These are phyloP conservation scores for Fusarium abutilonis DNA, from an alignment of 2,329 filamentous ascomycete species.

Conservation along the genomic window DNA sequence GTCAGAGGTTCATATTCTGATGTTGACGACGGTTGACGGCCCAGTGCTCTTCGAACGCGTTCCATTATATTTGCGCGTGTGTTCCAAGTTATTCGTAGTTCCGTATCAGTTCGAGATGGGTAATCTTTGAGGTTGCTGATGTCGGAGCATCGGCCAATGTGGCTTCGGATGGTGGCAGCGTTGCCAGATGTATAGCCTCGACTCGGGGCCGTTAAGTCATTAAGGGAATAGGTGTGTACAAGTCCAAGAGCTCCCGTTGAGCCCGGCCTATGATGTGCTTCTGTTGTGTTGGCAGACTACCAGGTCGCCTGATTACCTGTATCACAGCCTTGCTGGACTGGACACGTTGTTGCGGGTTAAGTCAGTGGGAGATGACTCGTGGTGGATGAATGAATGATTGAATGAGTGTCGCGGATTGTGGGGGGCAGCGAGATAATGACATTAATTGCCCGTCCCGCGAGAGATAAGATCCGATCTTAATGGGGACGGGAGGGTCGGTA, in stretches of 20 bases:
- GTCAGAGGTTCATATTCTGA: slow-evolving; percentile 51
- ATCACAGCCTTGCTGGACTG: slow-evolving; percentile 8
- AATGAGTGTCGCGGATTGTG: slow-evolving; percentile 14
- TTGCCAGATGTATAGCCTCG: slow-evolving; percentile 20
- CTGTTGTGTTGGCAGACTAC: background rate
- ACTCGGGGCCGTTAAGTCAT: slow-evolving; percentile 19
- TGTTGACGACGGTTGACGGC: slow-evolving; percentile 34
- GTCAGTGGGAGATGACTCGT: slow-evolving; percentile 9
- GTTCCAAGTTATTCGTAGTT: background rate
- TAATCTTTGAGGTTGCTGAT: background rate
- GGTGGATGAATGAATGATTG: slow-evolving; percentile 4
- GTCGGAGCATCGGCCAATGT: background rate
- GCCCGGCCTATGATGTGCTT: slow-evolving; percentile 2
- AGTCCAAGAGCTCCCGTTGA: background rate
- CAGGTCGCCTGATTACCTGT: slow-evolving; percentile 22
- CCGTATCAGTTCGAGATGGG: slow-evolving; percentile 1
- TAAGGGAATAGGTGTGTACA: slow-evolving; percentile 17
- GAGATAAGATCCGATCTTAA: slow-evolving; percentile 34
- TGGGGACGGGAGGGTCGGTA: slow-evolving; percentile 15
- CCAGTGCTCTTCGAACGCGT: slow-evolving; percentile 42
- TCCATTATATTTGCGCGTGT: slow-evolving; percentile 40
- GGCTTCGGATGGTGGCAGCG: background rate
- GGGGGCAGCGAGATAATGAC: slow-evolving; percentile 27
- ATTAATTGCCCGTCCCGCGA: slow-evolving; percentile 7
- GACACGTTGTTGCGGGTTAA: slow-evolving; percentile 12